These are phyloP conservation scores for Cucumis variabilis DNA, from an alignment of 331 rosid genomes.

Conservation along the genomic window DNA sequence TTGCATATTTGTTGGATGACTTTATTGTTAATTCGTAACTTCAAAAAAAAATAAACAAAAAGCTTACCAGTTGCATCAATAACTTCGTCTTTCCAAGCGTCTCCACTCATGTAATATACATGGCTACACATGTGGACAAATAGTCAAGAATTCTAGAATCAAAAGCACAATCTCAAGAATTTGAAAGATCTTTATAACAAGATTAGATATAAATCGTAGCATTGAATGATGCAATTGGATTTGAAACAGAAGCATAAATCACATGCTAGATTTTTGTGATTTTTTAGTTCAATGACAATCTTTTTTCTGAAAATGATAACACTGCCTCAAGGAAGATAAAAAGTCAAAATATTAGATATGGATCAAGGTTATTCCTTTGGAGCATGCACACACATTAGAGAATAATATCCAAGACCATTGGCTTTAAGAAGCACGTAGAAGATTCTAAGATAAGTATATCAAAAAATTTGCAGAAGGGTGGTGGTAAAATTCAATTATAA, in stretches of 20 bases:
- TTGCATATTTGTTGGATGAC: neutral
- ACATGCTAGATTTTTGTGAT: neutral
- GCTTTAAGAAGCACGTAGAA: neutral
- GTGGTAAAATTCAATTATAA: neutral
- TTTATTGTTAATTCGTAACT: neutral
- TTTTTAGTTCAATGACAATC: slow-evolving; percentile 1
- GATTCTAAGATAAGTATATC: neutral
- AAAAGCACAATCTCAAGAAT: slow-evolving; percentile 16
- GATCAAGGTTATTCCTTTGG: neutral
- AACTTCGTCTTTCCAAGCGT: slow-evolving; percentile 99
- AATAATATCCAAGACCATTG: neutral
- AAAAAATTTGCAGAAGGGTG: neutral
- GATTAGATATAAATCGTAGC: neutral
- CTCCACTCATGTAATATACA: slow-evolving; percentile 98
- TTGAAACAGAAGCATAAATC: neutral
- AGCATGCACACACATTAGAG: neutral
- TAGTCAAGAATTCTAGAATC: slow-evolving; percentile 36
- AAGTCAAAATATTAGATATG: neutral
- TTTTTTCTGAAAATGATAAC: neutral
- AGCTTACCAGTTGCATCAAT: slow-evolving; percentile 90
- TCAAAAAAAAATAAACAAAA: neutral
- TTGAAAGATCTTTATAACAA: slow-evolving; percentile 5
- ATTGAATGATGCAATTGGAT: neutral
- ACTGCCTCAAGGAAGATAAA: slow-evolving; percentile 5
- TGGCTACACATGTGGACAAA: slow-evolving; percentile 64